Evolutionary conservation across 192 early-diverging fungal genomes (phyloP).

Genomic region (Coemansia guatemalensis): DNA sequence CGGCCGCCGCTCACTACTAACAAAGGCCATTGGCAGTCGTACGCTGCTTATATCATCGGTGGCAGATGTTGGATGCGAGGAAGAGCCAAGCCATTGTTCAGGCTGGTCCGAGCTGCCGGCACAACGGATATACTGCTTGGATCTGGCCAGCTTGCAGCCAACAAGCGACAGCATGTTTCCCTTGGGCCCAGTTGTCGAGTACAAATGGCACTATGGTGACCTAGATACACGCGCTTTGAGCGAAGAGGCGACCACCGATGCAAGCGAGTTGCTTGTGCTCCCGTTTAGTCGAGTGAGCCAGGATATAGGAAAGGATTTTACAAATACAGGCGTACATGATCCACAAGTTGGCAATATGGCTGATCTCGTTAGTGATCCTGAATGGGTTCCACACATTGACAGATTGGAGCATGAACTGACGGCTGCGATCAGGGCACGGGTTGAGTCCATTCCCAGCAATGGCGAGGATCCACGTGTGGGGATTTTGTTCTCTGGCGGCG

Average conservation of each 20-base stretch:
- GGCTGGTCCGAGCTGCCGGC: conserved; percentile 77
- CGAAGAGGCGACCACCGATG: too few relatives aligned
- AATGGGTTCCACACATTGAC: conserved; percentile 30
- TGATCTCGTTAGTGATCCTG: conserved; percentile 9
- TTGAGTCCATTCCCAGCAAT: conserved; percentile 23
- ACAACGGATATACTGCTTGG: conserved; percentile 71
- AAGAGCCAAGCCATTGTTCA: conserved; percentile 1
- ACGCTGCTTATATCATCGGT: conserved; percentile 58
- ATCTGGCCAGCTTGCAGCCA: conserved; percentile 25
- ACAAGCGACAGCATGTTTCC: not conserved
- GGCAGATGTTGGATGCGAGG: conserved; percentile 1
- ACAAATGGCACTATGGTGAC: conserved; percentile 16
- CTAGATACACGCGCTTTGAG: not conserved
- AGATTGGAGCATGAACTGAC: conserved; percentile 18
- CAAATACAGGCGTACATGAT: not conserved
- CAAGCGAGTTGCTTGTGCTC: not conserved
- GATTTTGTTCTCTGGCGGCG: conserved; percentile 90
- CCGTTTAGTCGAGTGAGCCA: conserved; percentile 19
- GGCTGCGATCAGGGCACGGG: conserved; percentile 17
- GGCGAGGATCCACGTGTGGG: conserved; percentile 54
- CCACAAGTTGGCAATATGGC: conserved; percentile 8
- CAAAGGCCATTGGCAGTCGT: conserved; percentile 4
- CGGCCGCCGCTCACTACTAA: conserved; percentile 70
- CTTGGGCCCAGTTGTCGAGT: conserved; percentile 10
- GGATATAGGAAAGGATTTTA: not conserved